A percentile compares a stretch with the other conserved stretches of the same genome.
Conservation (phyloP, 371 early-diverging fungal species). For the Mortierella sp. region DNA sequence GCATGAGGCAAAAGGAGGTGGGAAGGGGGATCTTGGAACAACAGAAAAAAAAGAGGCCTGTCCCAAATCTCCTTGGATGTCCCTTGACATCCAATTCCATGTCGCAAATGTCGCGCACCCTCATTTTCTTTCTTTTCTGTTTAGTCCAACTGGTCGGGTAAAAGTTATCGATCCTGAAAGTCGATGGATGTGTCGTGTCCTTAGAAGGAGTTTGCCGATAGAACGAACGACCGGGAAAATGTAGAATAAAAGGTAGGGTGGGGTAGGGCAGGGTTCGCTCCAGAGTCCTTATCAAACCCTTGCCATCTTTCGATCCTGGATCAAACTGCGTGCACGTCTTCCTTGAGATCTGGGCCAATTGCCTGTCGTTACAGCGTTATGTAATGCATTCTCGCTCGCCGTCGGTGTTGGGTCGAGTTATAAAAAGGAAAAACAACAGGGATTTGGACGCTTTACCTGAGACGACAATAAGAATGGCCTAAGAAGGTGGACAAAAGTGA, state of each 20-base stretch:
- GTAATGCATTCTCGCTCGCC: too few species aligned
- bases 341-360: not conserved
- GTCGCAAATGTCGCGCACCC: conserved; percentile 6
- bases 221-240: not conserved
- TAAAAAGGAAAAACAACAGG: not conserved
- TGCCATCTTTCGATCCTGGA: not conserved
- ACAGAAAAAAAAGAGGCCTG: not conserved
- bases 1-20: not conserved
- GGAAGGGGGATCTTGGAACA: not conserved
- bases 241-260: not conserved
- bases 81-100: not conserved
- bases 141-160: not conserved
- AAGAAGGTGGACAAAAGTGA: conserved; percentile 9
- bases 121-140: not conserved
- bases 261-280: not conserved
- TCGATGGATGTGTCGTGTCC: not conserved
- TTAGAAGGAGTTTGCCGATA: not conserved
- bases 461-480: conserved; percentile 91
- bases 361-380: not conserved
- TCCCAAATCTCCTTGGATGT: not conserved
- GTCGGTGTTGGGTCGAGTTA: not conserved
- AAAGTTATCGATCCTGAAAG: not conserved
- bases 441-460: conserved; percentile 70
- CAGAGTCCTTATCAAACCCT: conserved; percentile 9
- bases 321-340: not conserved